Conservation (phyloP, 495 filamentous ascomycete genomes). For the Opeltia flavorubescens region DNA sequence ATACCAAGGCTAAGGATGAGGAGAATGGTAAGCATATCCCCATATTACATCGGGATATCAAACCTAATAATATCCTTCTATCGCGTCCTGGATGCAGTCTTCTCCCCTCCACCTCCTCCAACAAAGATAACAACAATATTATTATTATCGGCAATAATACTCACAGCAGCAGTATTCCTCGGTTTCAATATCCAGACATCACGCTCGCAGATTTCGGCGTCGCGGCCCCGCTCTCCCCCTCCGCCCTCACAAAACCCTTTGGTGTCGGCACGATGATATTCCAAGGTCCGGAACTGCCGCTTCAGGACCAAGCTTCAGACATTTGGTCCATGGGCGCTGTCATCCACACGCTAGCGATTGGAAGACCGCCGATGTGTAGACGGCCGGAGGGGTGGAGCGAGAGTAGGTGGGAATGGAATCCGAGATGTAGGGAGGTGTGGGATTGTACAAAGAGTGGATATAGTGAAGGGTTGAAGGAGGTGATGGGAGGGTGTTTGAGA, state of each 20-base stretch:
- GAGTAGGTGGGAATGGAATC: background rate
- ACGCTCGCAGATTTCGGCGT: slow-evolving; percentile 3
- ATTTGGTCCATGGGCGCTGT: background rate
- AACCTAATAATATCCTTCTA: slow-evolving; percentile 2
- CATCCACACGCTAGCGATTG: background rate
- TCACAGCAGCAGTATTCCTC: no score
- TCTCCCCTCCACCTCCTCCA: background rate
- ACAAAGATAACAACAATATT: background rate
- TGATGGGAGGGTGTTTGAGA: background rate
- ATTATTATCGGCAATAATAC: no score
- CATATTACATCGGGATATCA: slow-evolving; percentile 5
- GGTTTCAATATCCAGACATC: background rate
- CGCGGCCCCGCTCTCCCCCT: background rate
- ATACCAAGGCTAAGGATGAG: no score
- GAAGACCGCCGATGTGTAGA: background rate
- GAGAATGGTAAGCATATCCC: no score
- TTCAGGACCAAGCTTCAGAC: background rate
- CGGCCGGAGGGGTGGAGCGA: background rate
- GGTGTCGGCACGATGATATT: background rate
- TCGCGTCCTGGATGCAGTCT: background rate
- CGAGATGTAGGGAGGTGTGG: background rate
- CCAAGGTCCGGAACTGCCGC: background rate
- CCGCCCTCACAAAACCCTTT: background rate
- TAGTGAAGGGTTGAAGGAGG: background rate
- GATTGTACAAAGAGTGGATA: background rate